Evolutionary conservation across 768 basidiomycete genomes (phyloP).

Genomic region (Cyclocybe cylindracea): DNA sequence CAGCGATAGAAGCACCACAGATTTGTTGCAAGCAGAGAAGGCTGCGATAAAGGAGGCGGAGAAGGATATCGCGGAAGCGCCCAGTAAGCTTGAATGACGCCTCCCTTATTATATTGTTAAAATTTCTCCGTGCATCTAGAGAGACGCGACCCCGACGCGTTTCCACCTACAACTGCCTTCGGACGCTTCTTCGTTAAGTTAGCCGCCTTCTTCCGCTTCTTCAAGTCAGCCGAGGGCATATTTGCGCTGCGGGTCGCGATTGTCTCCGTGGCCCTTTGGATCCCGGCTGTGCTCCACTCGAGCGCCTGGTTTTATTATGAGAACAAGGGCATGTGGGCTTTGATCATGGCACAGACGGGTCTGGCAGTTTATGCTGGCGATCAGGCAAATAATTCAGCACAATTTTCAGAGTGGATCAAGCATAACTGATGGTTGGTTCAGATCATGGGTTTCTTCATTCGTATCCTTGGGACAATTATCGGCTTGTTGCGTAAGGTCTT

Average conservation of each 20-base stretch:
- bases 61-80: conserved; percentile 15
- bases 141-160: conserved; percentile 43
- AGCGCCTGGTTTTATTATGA: conserved; percentile 45
- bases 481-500: conserved; percentile 34
- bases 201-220: conserved; percentile 35
- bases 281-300: conserved; percentile 36
- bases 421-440: conserved; percentile 1
- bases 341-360: conserved; percentile 43
- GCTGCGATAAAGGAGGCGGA: conserved; percentile 14
- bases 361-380: conserved; percentile 45
- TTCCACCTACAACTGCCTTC: conserved; percentile 35
- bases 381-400: conserved; percentile 26
- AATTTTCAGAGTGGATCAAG: not conserved
- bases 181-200: conserved; percentile 33
- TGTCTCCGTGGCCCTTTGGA: conserved; percentile 42
- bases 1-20: not conserved
- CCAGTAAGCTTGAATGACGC: conserved; percentile 4
- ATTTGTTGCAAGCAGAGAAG: not conserved
- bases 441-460: conserved; percentile 35
- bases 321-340: conserved; percentile 44
- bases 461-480: conserved; percentile 32
- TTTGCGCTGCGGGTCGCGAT: conserved; percentile 40
- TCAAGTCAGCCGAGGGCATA: conserved; percentile 41
- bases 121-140: not conserved
- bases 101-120: not conserved